Evolutionary conservation across 495 filamentous ascomycete genomes (phyloP), one percentile per base, ranked within the genome.

Genomic region (Cryomyces minteri): DNA sequence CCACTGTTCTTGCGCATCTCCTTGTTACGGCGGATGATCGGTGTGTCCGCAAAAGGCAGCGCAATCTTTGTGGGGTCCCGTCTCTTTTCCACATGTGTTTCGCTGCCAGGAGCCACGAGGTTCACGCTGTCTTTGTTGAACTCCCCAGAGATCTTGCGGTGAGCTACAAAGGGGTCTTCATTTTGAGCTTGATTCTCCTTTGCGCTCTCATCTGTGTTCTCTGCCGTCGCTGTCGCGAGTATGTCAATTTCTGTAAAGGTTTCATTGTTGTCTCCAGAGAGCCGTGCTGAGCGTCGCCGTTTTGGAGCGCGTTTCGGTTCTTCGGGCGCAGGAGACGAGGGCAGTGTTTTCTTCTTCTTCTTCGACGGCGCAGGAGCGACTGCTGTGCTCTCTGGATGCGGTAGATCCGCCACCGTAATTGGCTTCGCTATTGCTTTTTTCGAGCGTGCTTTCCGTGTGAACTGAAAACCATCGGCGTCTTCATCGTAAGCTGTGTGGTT

Each of bases 1-100:
- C 58, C 74, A 46, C 82, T 83, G 51, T 54, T 58, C 45, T 85
- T 84, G 56, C 90, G 72, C 69, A 96, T 77, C 56, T 95, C 85
- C 65, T 94, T 90, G 61, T 98, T 98, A 14, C 88, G 76, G 64
- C 83, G 75, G 47, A 94, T 94, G 34, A 95, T 79, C 8, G 90
- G 90, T 32, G 90, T 98, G 58, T 98, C 92, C 45, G 85, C 86
- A 51, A 92, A 75, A 2, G 88, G 92, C 4, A 98, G 64, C 31
- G 82, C 70, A 43, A 98, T 88, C 53, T 82, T 84, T 18, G 70
- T 74, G 0, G 71, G 52, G 41, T 61, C 59, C 14, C 52, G 52
- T 37, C 47, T 54, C 50, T 58, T 57, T n/a, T 52, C 45, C 4
- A 58, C 54, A 25, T 52, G 40, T 4, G 56, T 12, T 31, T 53